Conservation (phyloP, 78 protist species). For the Speleostelium caveatum region DNA sequence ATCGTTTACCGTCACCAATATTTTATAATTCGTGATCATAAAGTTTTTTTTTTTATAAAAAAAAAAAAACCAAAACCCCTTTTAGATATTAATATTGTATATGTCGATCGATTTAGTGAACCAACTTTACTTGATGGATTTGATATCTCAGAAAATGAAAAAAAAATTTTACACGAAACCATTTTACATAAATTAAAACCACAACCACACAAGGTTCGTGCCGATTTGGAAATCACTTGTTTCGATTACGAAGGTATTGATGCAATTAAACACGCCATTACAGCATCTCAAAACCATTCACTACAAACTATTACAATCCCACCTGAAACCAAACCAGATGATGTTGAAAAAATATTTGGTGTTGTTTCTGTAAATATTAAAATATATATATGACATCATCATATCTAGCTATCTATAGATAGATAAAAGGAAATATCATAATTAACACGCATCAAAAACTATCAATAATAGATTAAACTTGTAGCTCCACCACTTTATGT, state of each 20-base stretch:
- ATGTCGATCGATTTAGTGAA: slow-evolving; percentile 42
- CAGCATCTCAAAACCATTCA: slow-evolving; percentile 83
- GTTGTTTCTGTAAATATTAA: slow-evolving; percentile 46
- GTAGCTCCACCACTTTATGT: slow-evolving; percentile 96
- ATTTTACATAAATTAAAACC: slow-evolving; percentile 92
- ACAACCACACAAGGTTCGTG: slow-evolving; percentile 85
- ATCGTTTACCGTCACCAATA: background rate
- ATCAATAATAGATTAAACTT: slow-evolving; percentile 71
- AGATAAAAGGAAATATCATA: background rate
- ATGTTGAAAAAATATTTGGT: slow-evolving; percentile 69
- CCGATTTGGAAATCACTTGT: slow-evolving; percentile 90
- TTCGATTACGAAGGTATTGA: slow-evolving; percentile 96
- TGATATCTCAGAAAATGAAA: slow-evolving; percentile 39
- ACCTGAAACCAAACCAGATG: slow-evolving; percentile 10
- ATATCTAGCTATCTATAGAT: no score
- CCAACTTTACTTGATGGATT: slow-evolving; percentile 73
- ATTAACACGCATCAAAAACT: background rate
- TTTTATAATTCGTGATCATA: background rate
- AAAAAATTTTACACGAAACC: slow-evolving; percentile 70
- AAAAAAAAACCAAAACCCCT: no score
- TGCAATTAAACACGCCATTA: slow-evolving; percentile 93
- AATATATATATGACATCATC: background rate
- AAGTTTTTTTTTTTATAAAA: background rate
- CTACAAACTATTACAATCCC: background rate
- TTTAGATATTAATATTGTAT: slow-evolving; percentile 3